Base-by-base conservation (phyloP, 345 rosid species). In the Tarenaya hassleriana region DNA sequence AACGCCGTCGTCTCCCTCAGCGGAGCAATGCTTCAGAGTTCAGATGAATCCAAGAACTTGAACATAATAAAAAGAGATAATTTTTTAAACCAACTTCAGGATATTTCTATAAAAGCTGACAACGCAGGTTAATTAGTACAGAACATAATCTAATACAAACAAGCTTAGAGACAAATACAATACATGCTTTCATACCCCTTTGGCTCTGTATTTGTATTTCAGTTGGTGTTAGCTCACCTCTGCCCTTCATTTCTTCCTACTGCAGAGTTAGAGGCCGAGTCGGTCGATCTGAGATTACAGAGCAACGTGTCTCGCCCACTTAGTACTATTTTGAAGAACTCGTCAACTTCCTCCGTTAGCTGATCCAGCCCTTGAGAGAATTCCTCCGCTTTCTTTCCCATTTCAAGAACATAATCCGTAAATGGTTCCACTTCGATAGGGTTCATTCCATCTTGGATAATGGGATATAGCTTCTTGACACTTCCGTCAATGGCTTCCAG, bases 301-400 rank as follows among this genome's bases (percentile, higher is more conserved):
- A 92, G 90, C 77, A 91, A 73, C 14, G 88, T 88, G 69, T 92
- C 94, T 0, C 96, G 86, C 18, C 91, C 95, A 0, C 69, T 56
- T 59, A 92, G 67, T 60, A 79, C 78, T 73, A 85, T 62, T 61
- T 85, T 85, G 58, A 88, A 92, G 71, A 88, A 92, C 55, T 65
- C 60, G 55, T 92, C 97, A 42, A 85, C 85, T 65, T 71, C 83
- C 61, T 77, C 80, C 4, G 76, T 38, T 55, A 92, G 80, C 50
- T 60, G 45, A 62, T 92, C 94, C 37, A 88, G 64, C 51, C 84
- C 98, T 29, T 66, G 71, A 1, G 91, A 78, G 32, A 88, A 77
- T 27, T 67, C 67, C 55, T 75, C 94, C n/a, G 73, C 77, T 5
- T 35, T 66, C 19, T 8, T 48, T 33, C 64, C 57, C 48, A 85